Percentiles rank a stretch among this genome's conserved stretches.
Conservation (phyloP, 23 red algal genomes). For the Agarophyton chilense region DNA sequence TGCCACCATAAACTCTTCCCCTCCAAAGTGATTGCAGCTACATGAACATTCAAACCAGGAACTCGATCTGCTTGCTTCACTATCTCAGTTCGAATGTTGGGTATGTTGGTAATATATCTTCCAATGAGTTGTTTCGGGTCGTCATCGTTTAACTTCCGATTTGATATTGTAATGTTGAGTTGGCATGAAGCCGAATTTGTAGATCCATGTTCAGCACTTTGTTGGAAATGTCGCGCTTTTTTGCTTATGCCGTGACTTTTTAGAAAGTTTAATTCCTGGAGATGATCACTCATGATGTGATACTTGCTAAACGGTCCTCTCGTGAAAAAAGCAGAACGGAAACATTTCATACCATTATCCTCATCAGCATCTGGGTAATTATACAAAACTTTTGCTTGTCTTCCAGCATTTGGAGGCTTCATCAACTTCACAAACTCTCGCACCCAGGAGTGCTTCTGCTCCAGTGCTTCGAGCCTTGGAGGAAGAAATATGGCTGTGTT, state of each 20-base stretch:
- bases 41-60: conserved; percentile 38
- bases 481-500: conserved; percentile 47
- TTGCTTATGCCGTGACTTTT: conserved; percentile 36
- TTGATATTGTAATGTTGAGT: conserved; percentile 66
- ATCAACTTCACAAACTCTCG: conserved; percentile 62
- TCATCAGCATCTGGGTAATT: not conserved
- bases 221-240: not conserved
- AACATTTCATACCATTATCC: conserved; percentile 45
- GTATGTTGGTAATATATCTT: conserved; percentile 63
- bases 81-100: conserved; percentile 31
- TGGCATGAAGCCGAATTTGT: conserved; percentile 2
- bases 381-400: conserved; percentile 41
- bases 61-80: conserved; percentile 35
- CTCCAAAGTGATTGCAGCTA: conserved; percentile 70
- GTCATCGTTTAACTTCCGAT: conserved; percentile 38
- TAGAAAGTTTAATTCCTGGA: conserved; percentile 52
- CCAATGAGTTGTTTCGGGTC: conserved; percentile 31
- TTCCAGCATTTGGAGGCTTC: conserved; percentile 52
- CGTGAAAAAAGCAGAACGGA: conserved; percentile 64
- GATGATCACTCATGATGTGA: conserved; percentile 34
- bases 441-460: conserved; percentile 60
- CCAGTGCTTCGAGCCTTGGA: conserved; percentile 19
- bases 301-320: conserved; percentile 45
- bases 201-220: not conserved
- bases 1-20: conserved; percentile 69